Conservation (phyloP, 768 basidiomycete species). For the Pleurotus tuber-regium region DNA sequence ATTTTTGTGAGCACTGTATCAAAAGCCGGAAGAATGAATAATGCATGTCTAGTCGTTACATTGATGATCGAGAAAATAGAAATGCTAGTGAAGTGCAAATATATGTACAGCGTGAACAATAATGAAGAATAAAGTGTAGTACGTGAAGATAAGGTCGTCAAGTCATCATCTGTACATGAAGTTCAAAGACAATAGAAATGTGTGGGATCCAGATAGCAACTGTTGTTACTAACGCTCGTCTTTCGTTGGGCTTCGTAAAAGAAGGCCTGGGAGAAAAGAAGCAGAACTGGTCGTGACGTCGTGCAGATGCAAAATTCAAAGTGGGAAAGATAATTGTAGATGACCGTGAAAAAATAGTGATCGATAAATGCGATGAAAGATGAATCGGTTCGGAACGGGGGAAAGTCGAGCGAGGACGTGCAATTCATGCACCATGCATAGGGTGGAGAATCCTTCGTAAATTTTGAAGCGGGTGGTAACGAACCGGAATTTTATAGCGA, state of each 20-base stretch:
- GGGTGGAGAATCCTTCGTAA: constrained; percentile 2
- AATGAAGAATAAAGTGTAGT: constrained; percentile 6
- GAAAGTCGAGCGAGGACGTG: background rate
- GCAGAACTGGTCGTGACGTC: constrained; percentile 8
- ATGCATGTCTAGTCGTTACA: constrained; percentile 79
- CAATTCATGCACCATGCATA: background rate
- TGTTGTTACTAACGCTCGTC: no score
- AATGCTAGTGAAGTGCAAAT: constrained; percentile 8
- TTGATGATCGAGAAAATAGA: constrained; percentile 26
- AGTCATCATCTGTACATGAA: constrained; percentile 11
- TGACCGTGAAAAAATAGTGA: background rate
- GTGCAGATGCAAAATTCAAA: constrained; percentile 2
- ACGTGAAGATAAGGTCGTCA: constrained; percentile 8
- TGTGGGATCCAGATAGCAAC: constrained; percentile 1
- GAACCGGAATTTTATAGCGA: no score
- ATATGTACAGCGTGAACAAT: constrained; percentile 7
- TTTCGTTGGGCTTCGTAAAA: background rate
- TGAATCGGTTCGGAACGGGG: no score
- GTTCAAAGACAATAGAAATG: background rate
- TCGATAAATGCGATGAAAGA: background rate
- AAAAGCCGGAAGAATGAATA: constrained; percentile 32
- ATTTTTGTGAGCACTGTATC: constrained; percentile 27
- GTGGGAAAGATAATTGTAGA: constrained; percentile 2
- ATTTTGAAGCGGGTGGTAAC: background rate
- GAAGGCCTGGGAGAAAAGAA: background rate